Evolutionary conservation across 169 alveolate genomes (phyloP), one percentile per base, ranked within the genome.

Genomic region (Nephromyces sp.): DNA sequence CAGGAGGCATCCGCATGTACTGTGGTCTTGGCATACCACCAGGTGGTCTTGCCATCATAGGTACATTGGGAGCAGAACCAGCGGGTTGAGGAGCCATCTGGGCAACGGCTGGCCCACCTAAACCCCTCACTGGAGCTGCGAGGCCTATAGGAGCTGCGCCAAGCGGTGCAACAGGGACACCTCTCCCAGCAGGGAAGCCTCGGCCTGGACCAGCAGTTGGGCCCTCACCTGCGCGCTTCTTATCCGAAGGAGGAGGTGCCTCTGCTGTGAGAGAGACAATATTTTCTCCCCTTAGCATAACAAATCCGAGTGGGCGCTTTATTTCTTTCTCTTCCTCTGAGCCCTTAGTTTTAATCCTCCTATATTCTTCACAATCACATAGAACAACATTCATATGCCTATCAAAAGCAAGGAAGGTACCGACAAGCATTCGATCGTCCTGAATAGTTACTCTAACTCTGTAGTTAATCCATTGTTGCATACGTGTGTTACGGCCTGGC

Each of bases 341-440:
- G 1, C 32, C 29, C 34, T 77, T 77, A 64, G 70, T 43, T 78
- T 90, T 90, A 52, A 93, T 89, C 75, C 84, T 79, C 70, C 99
- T 84, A 89, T 91, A 95, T 84, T 97, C 99, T 87, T 97, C 99
- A 15, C 98, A 90, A 66, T 97, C 99, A 24, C 97, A 91, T 72
- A 97, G 89, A 29, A 95, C 99, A 43, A 95, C 72, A 85, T 97
- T 97, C 97, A 97, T 90, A 84, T 97, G 99, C 76, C 95, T 94
- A 83, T 97, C 99, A 78, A 94, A 97, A n/a, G 99, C 98, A 76
- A 97, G 88, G 78, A 97, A 92, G 25, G 96, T 94, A 24, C 99
- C 99, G 33, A 97, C 98, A 81, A 94, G 88, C 84, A 86, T 85
- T 62, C 99, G 80, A 66, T 92, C 91, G 81, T 97, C 99, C 79